phyloP scores from a whole-genome alignment of 805 yeast genomes.

The Wickerhamiella brachini region DNA sequence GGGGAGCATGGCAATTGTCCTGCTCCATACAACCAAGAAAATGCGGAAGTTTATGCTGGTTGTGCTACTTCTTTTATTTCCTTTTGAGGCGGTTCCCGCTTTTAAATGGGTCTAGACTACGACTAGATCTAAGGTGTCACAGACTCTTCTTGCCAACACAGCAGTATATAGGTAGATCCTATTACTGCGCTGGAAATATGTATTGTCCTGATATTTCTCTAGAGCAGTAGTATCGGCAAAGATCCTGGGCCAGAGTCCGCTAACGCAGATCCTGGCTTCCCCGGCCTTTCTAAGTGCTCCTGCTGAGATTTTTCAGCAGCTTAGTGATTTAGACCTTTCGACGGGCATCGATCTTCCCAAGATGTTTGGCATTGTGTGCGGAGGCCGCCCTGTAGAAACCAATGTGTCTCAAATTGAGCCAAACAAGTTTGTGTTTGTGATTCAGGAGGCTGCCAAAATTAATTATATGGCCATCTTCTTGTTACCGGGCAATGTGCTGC shows the following conservation, averaged over 20 bases:
- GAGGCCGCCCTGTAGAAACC: conserved; percentile 47
- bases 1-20: conserved; percentile 94
- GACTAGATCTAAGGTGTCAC: conserved; percentile 9
- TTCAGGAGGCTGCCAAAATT: conserved; percentile 48
- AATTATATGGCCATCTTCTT: conserved; percentile 76
- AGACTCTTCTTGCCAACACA: conserved; percentile 20
- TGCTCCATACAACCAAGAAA: conserved; percentile 27
- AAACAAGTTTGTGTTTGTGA: conserved; percentile 49
- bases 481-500: conserved; percentile 64
- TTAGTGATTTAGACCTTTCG: background rate
- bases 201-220: conserved; percentile 17
- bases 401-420: conserved; percentile 46
- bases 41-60: conserved; percentile 15
- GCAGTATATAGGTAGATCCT: conserved; percentile 6
- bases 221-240: conserved; percentile 14
- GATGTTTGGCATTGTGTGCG: conserved; percentile 68
- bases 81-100: no score
- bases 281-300: background rate
- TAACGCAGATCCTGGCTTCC: background rate
- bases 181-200: conserved; percentile 17
- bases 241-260: background rate
- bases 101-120: no score
- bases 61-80: conserved; percentile 22
- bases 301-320: background rate
- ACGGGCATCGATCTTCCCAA: background rate